Evolutionary conservation across 164 flowering plant species (phyloP), one percentile per base, ranked within the genome.

Genomic region (Vitis rupestris): DNA sequence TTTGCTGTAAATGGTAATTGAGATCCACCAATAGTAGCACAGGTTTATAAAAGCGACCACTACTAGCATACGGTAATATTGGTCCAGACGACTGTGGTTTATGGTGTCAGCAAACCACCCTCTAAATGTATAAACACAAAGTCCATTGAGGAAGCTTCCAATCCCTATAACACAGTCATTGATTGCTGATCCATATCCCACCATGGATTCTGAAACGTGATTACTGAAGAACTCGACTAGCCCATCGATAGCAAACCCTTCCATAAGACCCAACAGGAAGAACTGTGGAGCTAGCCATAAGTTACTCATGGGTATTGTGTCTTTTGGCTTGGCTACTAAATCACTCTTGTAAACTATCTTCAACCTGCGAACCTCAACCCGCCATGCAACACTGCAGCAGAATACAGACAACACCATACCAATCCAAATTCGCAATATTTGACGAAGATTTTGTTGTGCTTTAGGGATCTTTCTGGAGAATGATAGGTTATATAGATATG

Each of bases 211-310:
- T 4, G 29, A 10, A 2, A 19, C 29, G 0, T 19, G 59, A 16
- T 16, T 10, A 13, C 8, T 19, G 29, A 16, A 7, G 16, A 56
- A 56, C 8, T 19, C 59, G 0, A 3, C 59, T 9, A 56, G 23
- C 9, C 59, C 29, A 16, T 56, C 11, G 1, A 9, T 8, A 8
- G 59, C 23, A 13, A 56, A 9, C 19, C 59, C 59, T 7, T 16
- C 30, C 23, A 56, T 16, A 7, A 16, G 10, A 4, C 76, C 79
- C 5, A 69, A 37, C 17, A 75, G 23, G 19, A 69, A 16, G 48
- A 69, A 79, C 59, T 79, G 78, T 8, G 81, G 78, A 49, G 55
- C 64, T 31, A 75, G 54, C 76, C 73, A 75, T 37, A 69, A 69
- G 11, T 66, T 49, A 27, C 61, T 72, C 68, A 72, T 78, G 19